These are phyloP conservation scores for Biscogniauxia sp. DNA, from an alignment of 2,329 filamentous ascomycete genomes.

Conservation along the genomic window DNA sequence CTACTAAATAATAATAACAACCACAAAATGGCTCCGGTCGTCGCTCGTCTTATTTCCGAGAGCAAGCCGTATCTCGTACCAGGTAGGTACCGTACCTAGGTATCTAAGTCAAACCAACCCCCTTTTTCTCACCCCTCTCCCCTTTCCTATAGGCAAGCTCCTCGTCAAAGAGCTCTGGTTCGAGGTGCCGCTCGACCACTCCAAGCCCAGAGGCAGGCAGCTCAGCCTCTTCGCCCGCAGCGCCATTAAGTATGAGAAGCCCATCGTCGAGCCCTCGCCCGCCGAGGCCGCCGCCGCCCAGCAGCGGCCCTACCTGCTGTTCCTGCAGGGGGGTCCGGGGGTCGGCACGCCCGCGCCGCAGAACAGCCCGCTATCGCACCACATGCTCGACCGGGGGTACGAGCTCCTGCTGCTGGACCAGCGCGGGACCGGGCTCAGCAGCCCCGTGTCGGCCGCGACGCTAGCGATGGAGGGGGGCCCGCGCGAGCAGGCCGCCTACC, in stretches of 20 bases:
- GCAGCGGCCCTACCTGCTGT: constrained; percentile 62
- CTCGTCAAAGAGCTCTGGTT: constrained; percentile 81
- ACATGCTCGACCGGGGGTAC: constrained; percentile 75
- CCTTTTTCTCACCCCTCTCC: background rate
- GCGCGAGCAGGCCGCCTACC: constrained; percentile 71
- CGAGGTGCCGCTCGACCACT: constrained; percentile 79
- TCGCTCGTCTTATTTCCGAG: constrained; percentile 31
- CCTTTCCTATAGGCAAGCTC: constrained; percentile 58
- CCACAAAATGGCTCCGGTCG: constrained; percentile 24
- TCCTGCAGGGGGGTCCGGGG: constrained; percentile 83
- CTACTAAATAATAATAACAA: background rate
- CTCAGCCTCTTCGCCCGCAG: constrained; percentile 78
- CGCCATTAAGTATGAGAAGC: constrained; percentile 63
- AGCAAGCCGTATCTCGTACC: constrained; percentile 43
- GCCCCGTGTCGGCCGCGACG: constrained; percentile 71
- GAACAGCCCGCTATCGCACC: constrained; percentile 66
- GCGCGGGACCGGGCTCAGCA: constrained; percentile 82
- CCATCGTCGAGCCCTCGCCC: constrained; percentile 48
- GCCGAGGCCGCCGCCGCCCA: constrained; percentile 28
- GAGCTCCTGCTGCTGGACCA: constrained; percentile 87
- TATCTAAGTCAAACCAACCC: background rate
- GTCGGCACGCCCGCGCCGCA: constrained; percentile 74
- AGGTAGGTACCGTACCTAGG: constrained; percentile 19
- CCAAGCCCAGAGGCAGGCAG: constrained; percentile 55
- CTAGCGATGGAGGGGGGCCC: constrained; percentile 63